Evolutionary conservation across 257 asterid genomes (phyloP), one percentile per base, ranked within the genome.

Genomic region (Solanum tarapatanum): DNA sequence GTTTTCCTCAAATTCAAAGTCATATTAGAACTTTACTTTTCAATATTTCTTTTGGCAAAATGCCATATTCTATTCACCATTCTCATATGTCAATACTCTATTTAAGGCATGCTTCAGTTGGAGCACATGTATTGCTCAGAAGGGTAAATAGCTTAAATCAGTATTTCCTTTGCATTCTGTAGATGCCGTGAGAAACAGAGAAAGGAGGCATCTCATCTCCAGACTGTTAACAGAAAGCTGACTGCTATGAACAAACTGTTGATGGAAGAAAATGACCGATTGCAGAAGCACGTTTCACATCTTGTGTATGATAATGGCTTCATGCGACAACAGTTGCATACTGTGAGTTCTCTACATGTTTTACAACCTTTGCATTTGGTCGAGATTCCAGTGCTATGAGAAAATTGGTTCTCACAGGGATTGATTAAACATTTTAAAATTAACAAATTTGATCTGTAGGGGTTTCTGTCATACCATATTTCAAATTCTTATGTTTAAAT

Each of bases 111-210:
- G 8, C 80, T 41, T 41, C n/a, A 77, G 9, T 41, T 24, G 12
- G 64, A 41, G 84, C n/a, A n/a, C 51, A 45, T 76, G 7, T 33
- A 33, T 73, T 17, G 80, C 45, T 35, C 82, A 35, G 82, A 33
- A 72, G 24, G 43, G n/a, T 33, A 21, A 36, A 21, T 73, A 73
- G 17, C 30, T 8, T 35, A 19, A 82, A 28, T 48, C 43, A 30
- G 10, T 82, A 19, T 45, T 48, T 82, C 8, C 30, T 26, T 87
- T 5, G 12, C 58, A 82, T 33, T 37, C 51, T 75, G 33, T 87
- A 97, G 99, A 87, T 95, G 99, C 90, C 99, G 99, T 24, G 99
- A 97, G 66, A 97, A 96, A 87, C 98, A 97, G 92, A 89, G 97
- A 89, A 97, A 96, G 86, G 99, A 96, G 88, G 89, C 99, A 6